These are phyloP conservation scores for Volvox reticuliferus DNA, from an alignment of 139 green algal genomes.

Conservation along the genomic window DNA sequence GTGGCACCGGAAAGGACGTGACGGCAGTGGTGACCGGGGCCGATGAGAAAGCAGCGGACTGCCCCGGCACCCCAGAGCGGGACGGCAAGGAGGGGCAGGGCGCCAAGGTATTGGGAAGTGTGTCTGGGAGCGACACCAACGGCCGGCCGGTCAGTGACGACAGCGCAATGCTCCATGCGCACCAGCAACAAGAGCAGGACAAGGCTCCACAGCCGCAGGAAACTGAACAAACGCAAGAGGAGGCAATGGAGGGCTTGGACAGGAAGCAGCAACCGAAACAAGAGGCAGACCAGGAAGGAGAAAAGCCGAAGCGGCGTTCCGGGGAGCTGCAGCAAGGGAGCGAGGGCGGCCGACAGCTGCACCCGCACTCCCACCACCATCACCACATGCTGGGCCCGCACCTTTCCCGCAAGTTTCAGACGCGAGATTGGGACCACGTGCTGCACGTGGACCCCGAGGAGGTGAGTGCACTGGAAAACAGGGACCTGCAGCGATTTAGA, in stretches of 20 bases:
- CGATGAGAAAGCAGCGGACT: background rate
- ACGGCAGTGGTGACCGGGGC: background rate
- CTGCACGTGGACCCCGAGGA: conserved; percentile 36
- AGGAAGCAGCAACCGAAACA: background rate
- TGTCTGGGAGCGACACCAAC: background rate
- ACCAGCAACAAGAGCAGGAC: background rate
- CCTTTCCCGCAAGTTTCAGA: background rate
- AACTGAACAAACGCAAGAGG: background rate
- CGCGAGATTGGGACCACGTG: conserved; percentile 35
- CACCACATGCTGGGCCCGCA: background rate
- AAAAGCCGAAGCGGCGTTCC: background rate
- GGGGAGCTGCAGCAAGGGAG: background rate
- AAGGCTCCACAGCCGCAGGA: background rate
- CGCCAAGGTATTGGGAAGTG: background rate
- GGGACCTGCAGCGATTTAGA: no score
- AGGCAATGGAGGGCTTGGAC: no score
- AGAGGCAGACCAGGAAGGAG: background rate
- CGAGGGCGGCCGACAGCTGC: background rate
- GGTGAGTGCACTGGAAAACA: background rate
- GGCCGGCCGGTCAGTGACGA: conserved; percentile 14
- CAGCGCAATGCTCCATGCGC: conserved; percentile 19
- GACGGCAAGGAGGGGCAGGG: background rate
- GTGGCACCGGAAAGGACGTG: background rate
- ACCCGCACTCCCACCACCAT: background rate
- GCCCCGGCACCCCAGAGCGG: background rate